These are phyloP conservation scores for Papilionanthe hybrid DNA, from an alignment of 116 monocot species.

Conservation along the genomic window DNA sequence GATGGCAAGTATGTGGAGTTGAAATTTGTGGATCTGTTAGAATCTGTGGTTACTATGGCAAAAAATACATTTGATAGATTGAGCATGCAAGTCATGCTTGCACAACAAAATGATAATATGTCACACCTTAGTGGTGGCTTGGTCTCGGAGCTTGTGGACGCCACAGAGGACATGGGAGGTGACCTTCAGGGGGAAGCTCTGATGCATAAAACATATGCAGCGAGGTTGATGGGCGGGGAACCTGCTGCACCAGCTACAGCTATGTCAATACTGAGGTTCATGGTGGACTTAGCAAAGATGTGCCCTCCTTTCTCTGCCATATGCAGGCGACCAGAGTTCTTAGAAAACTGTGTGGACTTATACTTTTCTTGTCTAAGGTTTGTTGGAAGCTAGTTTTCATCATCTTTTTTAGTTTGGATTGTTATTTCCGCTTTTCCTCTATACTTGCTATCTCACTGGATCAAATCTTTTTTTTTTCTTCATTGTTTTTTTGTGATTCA, in stretches of 20 bases:
- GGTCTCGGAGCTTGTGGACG: slow-evolving; percentile 77
- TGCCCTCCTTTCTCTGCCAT: slow-evolving; percentile 81
- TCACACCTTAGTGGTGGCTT: slow-evolving; percentile 63
- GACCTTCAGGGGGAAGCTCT: slow-evolving; percentile 98
- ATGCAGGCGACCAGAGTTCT: slow-evolving; percentile 84
- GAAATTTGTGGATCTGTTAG: slow-evolving; percentile 89
- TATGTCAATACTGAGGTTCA: slow-evolving; percentile 81
- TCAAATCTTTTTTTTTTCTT: slow-evolving; percentile 8
- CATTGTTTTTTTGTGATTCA: slow-evolving; percentile 27
- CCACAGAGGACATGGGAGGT: slow-evolving; percentile 51
- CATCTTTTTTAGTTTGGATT: neutral
- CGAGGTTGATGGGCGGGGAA: slow-evolving; percentile 95
- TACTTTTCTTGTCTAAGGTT: slow-evolving; percentile 98
- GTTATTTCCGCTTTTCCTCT: neutral
- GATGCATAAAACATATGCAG: slow-evolving; percentile 97
- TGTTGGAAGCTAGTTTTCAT: slow-evolving; percentile 5
- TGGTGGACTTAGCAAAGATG: slow-evolving; percentile 98
- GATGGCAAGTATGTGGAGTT: slow-evolving; percentile 85
- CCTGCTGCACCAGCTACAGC: slow-evolving; percentile 87
- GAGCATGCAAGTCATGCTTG: slow-evolving; percentile 73
- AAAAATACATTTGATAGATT: slow-evolving; percentile 93
- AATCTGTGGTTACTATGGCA: slow-evolving; percentile 86
- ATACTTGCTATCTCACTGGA: neutral
- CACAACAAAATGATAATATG: slow-evolving; percentile 66
- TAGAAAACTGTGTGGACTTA: slow-evolving; percentile 93